Base-by-base conservation (phyloP, 225 moss, liverwort and hornwort species). In the Marchantia polymorpha region DNA sequence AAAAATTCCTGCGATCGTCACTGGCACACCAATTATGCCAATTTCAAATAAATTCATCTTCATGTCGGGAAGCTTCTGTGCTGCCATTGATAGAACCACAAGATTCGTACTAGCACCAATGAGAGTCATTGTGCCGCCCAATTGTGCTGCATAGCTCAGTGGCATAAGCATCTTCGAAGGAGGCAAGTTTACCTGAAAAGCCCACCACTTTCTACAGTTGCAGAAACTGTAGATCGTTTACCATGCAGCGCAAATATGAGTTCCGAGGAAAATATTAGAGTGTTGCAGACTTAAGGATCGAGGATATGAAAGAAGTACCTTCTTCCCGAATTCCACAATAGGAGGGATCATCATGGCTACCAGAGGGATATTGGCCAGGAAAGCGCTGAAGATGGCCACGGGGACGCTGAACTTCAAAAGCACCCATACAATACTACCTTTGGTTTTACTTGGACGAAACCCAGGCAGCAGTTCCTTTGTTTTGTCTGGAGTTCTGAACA, bases 321-420 rank as follows among this genome's bases (percentile, higher is more conserved):
- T 94, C 23, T 89, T 90, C 7, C 89, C 92, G 74, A 88, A 97
- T 19, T 97, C 90, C 31, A 92, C 72, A 73, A 94, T 91, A 6
- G 96, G 96, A 70, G 96, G 94, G 73, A 97, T 97, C 96, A 97
- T 97, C 94, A 94, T 97, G 12, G 96, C 96, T 31, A 97, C 96
- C 8, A 97, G 81, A 31, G 96, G 96, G 69, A 97, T 97, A 58
- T 97, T 94, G 46, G 96, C 96, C 85, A 97, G 87, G 77, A 97
- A 94, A 73, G 96, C 96, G 78, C 96, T 97, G 56, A 94, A 97
- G 0, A 93, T 80, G 60, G 94, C 93, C 55, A 94, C 96, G 0
- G 96, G 96, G 14, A 97, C 2, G 7, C 89, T 89, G 55, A 97
- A 97, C 82, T 94, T 97, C 12, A 93, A 80, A 70, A 97, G 90